Percentiles rank a stretch among this genome's conserved stretches.
These are phyloP conservation scores for Xerocomus potaroensis DNA, from an alignment of 768 basidiomycete species.

Conservation along the genomic window DNA sequence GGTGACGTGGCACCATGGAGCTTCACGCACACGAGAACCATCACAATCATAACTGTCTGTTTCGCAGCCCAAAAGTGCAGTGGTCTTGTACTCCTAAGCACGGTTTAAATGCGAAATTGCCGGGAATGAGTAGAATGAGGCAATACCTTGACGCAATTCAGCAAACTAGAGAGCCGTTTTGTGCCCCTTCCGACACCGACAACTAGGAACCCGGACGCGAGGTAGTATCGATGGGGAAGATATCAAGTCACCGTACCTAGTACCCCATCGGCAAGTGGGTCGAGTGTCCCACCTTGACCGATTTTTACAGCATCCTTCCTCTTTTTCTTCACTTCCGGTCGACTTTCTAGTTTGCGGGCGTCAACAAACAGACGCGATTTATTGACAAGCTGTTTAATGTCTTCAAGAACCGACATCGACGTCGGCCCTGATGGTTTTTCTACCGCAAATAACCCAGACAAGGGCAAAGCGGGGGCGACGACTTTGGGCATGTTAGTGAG, in stretches of 20 bases:
- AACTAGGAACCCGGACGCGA: constrained; percentile 46
- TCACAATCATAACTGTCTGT: constrained; percentile 94
- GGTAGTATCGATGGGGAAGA: constrained; percentile 4
- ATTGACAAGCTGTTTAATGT: constrained; percentile 73
- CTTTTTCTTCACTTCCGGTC: constrained; percentile 41
- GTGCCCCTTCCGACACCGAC: constrained; percentile 88
- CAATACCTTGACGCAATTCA: constrained; percentile 84
- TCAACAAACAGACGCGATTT: constrained; percentile 78
- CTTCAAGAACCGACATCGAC: constrained; percentile 87
- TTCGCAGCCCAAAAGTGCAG: constrained; percentile 87
- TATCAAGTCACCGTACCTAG: constrained; percentile 56
- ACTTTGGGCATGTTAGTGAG: constrained; percentile 62
- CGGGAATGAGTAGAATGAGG: neutral
- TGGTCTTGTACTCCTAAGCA: constrained; percentile 83
- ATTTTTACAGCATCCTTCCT: constrained; percentile 61
- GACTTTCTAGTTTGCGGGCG: constrained; percentile 48
- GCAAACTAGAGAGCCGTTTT: constrained; percentile 76
- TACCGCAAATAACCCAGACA: constrained; percentile 83
- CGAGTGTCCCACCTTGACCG: constrained; percentile 92
- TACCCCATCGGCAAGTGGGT: constrained; percentile 95
- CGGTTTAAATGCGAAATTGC: constrained; percentile 14
- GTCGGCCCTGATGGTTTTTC: constrained; percentile 90
- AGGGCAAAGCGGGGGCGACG: constrained; percentile 47
- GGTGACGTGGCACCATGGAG: constrained; percentile 83
- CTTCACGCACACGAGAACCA: constrained; percentile 72